Conservation (phyloP, 2,329 filamentous ascomycete genomes). For the Arthrobotrys iridis region DNA sequence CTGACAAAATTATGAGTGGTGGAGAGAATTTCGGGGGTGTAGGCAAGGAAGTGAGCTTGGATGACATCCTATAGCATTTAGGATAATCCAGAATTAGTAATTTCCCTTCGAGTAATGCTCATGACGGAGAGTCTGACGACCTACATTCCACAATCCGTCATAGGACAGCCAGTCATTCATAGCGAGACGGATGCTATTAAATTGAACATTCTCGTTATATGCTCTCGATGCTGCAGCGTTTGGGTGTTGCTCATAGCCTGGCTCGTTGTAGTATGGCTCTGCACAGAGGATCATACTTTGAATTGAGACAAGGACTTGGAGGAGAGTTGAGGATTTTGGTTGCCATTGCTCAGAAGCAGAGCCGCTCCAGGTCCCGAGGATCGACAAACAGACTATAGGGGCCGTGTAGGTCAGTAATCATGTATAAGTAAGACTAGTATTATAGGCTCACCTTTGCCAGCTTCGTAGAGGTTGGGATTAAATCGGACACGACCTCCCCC, state of each 20-base stretch:
- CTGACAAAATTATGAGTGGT: constrained; percentile 14
- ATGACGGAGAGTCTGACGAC: background rate
- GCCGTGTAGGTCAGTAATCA: background rate
- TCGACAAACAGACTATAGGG: constrained; percentile 64
- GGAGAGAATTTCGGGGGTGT: constrained; percentile 15
- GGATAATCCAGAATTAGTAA: background rate
- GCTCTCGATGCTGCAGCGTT: background rate
- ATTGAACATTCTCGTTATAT: constrained; percentile 40
- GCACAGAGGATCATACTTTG: constrained; percentile 70
- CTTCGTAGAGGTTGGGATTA: constrained; percentile 67
- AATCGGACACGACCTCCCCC: constrained; percentile 62
- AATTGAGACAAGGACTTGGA: constrained; percentile 68
- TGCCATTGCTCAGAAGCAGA: constrained; percentile 63
- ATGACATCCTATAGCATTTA: constrained; percentile 25
- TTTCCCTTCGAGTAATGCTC: background rate
- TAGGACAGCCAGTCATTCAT: constrained; percentile 33
- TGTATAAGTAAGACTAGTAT: constrained; percentile 12
- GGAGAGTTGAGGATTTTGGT: constrained; percentile 64
- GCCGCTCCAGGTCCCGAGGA: constrained; percentile 66
- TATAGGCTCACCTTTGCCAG: constrained; percentile 63
- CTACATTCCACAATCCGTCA: constrained; percentile 27
- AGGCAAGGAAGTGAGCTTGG: constrained; percentile 41
- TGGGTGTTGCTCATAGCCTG: constrained; percentile 59
- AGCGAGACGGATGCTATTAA: constrained; percentile 15
- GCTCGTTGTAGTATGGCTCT: constrained; percentile 69